These are phyloP conservation scores for Discostella pseudostelligera DNA, from an alignment of 108 stramenopile genomes.

Conservation along the genomic window DNA sequence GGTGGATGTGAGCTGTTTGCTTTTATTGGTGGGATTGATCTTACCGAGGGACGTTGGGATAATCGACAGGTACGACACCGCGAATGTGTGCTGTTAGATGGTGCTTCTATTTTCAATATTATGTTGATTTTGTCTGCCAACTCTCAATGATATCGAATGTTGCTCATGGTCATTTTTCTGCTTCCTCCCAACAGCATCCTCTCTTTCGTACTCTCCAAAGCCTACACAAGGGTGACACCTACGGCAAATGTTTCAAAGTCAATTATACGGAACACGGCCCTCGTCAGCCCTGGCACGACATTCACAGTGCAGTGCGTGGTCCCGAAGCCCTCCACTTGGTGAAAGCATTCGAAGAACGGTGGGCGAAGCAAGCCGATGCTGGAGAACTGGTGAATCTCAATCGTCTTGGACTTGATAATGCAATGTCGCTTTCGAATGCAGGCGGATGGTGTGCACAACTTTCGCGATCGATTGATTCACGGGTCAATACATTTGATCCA, in stretches of 20 bases:
- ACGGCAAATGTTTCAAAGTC: slow-evolving; percentile 34
- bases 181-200: slow-evolving; percentile 22
- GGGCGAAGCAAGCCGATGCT: slow-evolving; percentile 47
- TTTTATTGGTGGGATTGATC: slow-evolving; percentile 73
- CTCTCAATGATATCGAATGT: no score
- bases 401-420: slow-evolving; percentile 23
- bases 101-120: neutral
- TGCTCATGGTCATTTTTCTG: neutral
- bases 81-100: neutral
- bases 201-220: slow-evolving; percentile 47
- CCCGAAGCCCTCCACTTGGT: slow-evolving; percentile 45
- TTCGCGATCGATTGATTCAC: slow-evolving; percentile 52
- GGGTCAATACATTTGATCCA: slow-evolving; percentile 42
- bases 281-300: slow-evolving; percentile 58
- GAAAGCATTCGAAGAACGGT: slow-evolving; percentile 52
- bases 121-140: no score
- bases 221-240: slow-evolving; percentile 42
- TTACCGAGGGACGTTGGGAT: slow-evolving; percentile 63
- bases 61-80: slow-evolving; percentile 47
- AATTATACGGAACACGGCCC: slow-evolving; percentile 40
- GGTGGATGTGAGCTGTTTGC: slow-evolving; percentile 43
- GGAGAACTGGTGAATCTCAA: slow-evolving; percentile 29
- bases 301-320: slow-evolving; percentile 51
- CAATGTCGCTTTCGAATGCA: slow-evolving; percentile 20
- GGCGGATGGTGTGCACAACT: slow-evolving; percentile 48